A percentile compares a stretch with the other conserved stretches of the same genome.
Conservation (phyloP, 805 yeast species). For the Metschnikowia similis region DNA sequence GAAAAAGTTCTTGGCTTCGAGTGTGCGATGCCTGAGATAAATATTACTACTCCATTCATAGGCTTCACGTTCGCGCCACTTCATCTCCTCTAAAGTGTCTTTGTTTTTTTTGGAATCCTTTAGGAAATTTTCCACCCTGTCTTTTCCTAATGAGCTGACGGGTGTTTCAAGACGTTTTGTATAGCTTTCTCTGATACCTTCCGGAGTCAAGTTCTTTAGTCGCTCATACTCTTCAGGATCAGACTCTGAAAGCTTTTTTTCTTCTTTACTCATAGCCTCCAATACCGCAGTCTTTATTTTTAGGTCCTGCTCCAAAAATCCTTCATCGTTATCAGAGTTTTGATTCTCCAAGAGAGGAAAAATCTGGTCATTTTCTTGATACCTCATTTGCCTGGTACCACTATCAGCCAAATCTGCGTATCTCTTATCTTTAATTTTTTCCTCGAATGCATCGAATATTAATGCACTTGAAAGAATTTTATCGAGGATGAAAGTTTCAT, state of each 20-base stretch:
- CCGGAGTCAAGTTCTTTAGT: constrained; percentile 16
- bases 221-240: constrained; percentile 15
- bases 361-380: constrained; percentile 8
- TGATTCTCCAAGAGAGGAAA: constrained; percentile 3
- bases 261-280: constrained; percentile 21
- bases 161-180: not conserved
- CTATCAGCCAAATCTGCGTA: not conserved
- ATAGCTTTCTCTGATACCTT: constrained; percentile 16
- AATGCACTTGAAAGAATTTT: constrained; percentile 27
- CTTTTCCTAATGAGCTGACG: constrained; percentile 1
- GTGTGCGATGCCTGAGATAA: constrained; percentile 31
- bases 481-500: constrained; percentile 32
- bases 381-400: not conserved
- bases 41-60: constrained; percentile 47
- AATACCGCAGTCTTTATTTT: constrained; percentile 22
- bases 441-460: constrained; percentile 24
- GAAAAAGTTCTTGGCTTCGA: constrained; percentile 43
- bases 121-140: constrained; percentile 39
- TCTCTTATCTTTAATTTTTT: not conserved
- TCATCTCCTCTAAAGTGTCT: constrained; percentile 37
- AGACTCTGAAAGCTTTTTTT: constrained; percentile 3
- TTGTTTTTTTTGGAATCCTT: constrained; percentile 39
- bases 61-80: constrained; percentile 47
- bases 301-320: constrained; percentile 9
- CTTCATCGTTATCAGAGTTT: not conserved